Base-by-base conservation (phyloP, 2,329 filamentous ascomycete genomes). In the Aspergillus ibericus region DNA sequence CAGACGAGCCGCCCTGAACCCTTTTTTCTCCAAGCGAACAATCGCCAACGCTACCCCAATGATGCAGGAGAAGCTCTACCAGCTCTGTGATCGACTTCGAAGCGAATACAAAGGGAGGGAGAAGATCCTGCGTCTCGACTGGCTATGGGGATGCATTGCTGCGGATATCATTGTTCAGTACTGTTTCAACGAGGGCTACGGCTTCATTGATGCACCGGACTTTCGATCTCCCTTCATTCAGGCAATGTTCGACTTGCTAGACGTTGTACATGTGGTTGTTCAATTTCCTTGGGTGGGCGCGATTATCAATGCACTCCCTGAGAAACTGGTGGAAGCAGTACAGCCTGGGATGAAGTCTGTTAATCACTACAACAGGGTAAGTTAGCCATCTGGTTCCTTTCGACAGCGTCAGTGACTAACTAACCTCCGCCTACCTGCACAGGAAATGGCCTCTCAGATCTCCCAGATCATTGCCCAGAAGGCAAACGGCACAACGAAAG, bases 11-110 rank as follows among this genome's bases (percentile, higher is more conserved):
- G 72, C 75, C 1, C 59, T 81, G 35, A 78, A 75, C 47, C 73
- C 73, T 0, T 81, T 78, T 69, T 81, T 80, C 63, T 77, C 77
- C 2, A 72, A 70, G 32, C 69, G 70, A 7, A 70, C 71, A 13
- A 72, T 80, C 16, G 58, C 64, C 5, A 59, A 61, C 6, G 66
- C 78, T 3, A 70, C 76, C 40, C 70, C 70, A 3, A 58, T 63
- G 53, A 64, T 64, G 50, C 60, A 62, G 18, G 53, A 59, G 13
- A 59, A 61, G 25, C 53, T 64, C 5, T 44, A 53, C 8, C 50
- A 53, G n/a, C 51, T 64, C 22, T 56, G 59, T 22, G n/a, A 32
- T 8, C 53, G 56, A 5, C 46, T 64, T 32, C 52, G 48, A 4
- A 47, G 55, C 5, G 58, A 61, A 16, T 62, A 61, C 20, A 20